Evolutionary conservation across 768 basidiomycete genomes (phyloP), one percentile per base, ranked within the genome.

Genomic region (Tulasnella calospora): DNA sequence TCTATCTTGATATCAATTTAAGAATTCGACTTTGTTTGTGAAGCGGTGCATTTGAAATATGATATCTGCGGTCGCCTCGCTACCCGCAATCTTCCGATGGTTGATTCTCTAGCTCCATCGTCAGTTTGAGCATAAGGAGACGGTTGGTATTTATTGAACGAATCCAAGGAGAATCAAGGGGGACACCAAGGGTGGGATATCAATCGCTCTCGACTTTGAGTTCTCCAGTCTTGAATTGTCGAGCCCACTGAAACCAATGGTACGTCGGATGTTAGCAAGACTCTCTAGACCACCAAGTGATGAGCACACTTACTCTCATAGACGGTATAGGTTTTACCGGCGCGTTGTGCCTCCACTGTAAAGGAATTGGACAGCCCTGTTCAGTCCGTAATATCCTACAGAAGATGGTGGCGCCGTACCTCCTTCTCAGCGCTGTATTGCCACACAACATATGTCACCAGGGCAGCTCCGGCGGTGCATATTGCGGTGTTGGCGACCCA

Each of bases 401-500:
- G 36, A 72, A 55, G 27, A n/a, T 46, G 17, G 55, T 71, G 30
- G 61, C 51, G 61, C 36, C 91, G 81, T 81, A 95, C 94, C 90
- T 96, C 95, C 81, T 90, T 88, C 75, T 89, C 89, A 19, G 94
- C 94, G 80, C 92, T 94, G 79, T 92, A 83, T 41, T 85, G 87
- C 91, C 92, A 96, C 15, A 91, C 86, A 36, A 86, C 88, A 80
- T 90, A 94, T 9, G 90, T 89, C 6, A 91, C 85, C 3, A 89
- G 87, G 55, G 89, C 85, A 77, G 96, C 91, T 3, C 94, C 94
- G 76, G 87, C 86, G 79, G 89, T 88, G 23, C 89, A 88, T 74
- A 97, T 89, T 0, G 89, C 89, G 2, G 96, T 97, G 86, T 96
- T 96, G 36, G 89, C 84, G 78, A 89, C 90, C 96, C 96, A 98